Evolutionary conservation across 139 green algal genomes (phyloP), one percentile per base, ranked within the genome.

Genomic region (Helicosporidium sp.): DNA sequence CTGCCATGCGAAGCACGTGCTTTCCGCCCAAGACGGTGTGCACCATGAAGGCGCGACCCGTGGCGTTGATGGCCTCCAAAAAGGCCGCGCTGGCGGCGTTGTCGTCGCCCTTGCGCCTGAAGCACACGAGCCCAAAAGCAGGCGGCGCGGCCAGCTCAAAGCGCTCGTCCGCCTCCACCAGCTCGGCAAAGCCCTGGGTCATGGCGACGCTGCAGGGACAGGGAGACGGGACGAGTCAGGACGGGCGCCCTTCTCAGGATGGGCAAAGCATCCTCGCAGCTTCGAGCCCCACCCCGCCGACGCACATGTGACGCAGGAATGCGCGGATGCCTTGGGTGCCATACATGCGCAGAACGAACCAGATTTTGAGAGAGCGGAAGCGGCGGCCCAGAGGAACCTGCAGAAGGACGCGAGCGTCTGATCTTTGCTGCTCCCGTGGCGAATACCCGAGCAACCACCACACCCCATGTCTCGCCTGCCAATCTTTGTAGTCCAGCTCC

Each of bases 321-420:
- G 18, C 52, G 2, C 71, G 72, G 46, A 91, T 48, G 4, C 50
- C 51, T 31, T 65, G 46, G 0, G 60, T 60, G 7, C 81, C 81
- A 43, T 85, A 88, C 63, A 70, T 73, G 34, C 80, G 77, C 62
- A 92, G 49, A 49, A 91, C 70, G 36, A 87, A 78, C 69, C 74
- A 92, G 41, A 91, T 68, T 72, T 91, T 92, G 23, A 92, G 62
- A 0, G 80, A 50, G 45, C 70, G 65, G 58, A 81, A 81, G 7
- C 54, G 41, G 4, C 76, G 58, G 6, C 79, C 78, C 25, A 90
- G 63, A 0, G 80, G 78, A 15, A 91, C 51, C 65, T 86, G 73
- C 80, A 70, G 79, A n/a, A n/a, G n/a, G n/a, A n/a, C n/a, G n/a
- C n/a, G n/a, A n/a, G n/a, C n/a, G n/a, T n/a, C 7, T 34, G 27